phyloP scores from a whole-genome alignment of 176 grass and related monocot species.

The Triticum timopheevii region DNA sequence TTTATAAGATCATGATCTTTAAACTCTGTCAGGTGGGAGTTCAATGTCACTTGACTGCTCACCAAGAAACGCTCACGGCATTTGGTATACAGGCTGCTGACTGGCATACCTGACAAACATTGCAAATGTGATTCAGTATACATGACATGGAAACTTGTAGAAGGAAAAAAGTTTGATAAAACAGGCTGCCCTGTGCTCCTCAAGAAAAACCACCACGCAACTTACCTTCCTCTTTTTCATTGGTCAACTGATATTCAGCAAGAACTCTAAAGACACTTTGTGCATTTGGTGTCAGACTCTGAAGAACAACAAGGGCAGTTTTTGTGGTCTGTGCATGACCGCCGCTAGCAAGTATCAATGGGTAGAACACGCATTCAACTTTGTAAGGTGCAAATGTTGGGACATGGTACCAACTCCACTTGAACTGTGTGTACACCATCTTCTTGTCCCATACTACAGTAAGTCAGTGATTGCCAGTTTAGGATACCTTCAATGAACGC shows the following conservation, averaged over 20 bases:
- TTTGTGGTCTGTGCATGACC: constrained; percentile 86
- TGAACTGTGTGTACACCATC: constrained; percentile 91
- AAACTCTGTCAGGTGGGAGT: constrained; percentile 90
- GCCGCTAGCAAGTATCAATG: constrained; percentile 75
- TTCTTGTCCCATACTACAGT: constrained; percentile 96
- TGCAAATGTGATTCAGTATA: constrained; percentile 3
- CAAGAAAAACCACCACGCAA: background rate
- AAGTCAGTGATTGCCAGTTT: constrained; percentile 29
- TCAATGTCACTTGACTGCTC: constrained; percentile 92
- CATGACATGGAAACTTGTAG: background rate
- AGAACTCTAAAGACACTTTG: constrained; percentile 96
- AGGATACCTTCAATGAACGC: constrained; percentile 22
- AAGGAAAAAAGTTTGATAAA: background rate
- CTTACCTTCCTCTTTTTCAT: constrained; percentile 94
- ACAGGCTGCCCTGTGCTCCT: background rate
- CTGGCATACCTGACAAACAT: constrained; percentile 76
- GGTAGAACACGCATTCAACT: constrained; percentile 74
- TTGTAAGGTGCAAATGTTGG: constrained; percentile 86
- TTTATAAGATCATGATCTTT: constrained; percentile 95
- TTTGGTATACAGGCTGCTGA: constrained; percentile 81
- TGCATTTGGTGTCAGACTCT: constrained; percentile 94
- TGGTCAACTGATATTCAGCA: constrained; percentile 79
- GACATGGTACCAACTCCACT: constrained; percentile 89
- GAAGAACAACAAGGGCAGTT: constrained; percentile 77
- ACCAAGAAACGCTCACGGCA: constrained; percentile 87